A percentile compares a stretch with the other conserved stretches of the same genome.
Conservation (phyloP, 2,329 filamentous ascomycete species). For the Coniochaeta sp. region DNA sequence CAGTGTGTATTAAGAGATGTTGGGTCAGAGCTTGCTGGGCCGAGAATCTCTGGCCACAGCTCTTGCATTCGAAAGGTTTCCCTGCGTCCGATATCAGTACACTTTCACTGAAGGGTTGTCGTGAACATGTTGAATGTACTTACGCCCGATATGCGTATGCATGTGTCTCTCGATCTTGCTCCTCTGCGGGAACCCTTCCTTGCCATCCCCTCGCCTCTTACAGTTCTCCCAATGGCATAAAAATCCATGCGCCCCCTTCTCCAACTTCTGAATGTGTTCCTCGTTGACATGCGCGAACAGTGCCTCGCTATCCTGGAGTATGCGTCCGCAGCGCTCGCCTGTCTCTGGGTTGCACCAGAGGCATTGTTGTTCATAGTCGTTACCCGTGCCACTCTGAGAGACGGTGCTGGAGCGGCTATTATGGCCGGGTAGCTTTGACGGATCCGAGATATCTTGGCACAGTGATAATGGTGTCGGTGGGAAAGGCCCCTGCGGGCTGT, state of each 20-base stretch:
- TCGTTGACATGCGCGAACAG: conserved; percentile 49
- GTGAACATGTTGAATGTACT: conserved; percentile 20
- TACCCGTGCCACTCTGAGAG: conserved; percentile 7
- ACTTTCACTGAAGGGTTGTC: not conserved
- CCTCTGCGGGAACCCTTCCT: conserved; percentile 47
- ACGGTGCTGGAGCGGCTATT: conserved; percentile 6
- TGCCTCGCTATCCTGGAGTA: conserved; percentile 35
- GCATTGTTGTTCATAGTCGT: conserved; percentile 18
- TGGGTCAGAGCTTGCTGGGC: conserved; percentile 62
- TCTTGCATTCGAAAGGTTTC: conserved; percentile 50
- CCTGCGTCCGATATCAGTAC: conserved; percentile 30
- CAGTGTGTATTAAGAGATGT: conserved; percentile 60
- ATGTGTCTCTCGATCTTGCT: conserved; percentile 60
- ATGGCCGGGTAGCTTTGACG: not conserved
- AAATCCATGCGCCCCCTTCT: conserved; percentile 38
- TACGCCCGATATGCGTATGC: conserved; percentile 58
- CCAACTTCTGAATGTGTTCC: conserved; percentile 38
- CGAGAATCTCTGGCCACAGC: conserved; percentile 53
- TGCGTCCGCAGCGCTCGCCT: conserved; percentile 16
- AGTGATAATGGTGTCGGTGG: not conserved
- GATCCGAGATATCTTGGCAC: not conserved
- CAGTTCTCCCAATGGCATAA: conserved; percentile 52
- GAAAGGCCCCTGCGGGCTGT: not conserved
- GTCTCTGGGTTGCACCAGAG: conserved; percentile 19
- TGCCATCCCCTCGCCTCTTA: conserved; percentile 33